phyloP scores from a whole-genome alignment of 768 basidiomycete species.

The Lyophyllum semitale region DNA sequence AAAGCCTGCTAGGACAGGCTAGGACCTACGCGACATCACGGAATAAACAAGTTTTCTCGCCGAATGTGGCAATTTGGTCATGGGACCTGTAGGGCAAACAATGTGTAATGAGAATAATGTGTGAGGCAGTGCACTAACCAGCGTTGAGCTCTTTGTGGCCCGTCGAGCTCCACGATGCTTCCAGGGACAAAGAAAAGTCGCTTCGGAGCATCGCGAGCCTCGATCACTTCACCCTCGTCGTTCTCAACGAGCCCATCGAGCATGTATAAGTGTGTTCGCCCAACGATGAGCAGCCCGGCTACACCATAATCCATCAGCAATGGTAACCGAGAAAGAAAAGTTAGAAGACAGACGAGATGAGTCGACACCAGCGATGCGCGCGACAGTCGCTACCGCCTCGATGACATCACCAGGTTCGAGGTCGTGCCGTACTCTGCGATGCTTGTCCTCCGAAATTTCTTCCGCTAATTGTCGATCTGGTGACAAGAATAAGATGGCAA shows the following conservation, averaged over 20 bases:
- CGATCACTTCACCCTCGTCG: conserved; percentile 86
- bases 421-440: conserved; percentile 83
- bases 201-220: conserved; percentile 82
- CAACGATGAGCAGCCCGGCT: conserved; percentile 90
- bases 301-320: not conserved
- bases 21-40: conserved; percentile 91
- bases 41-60: conserved; percentile 85
- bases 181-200: conserved; percentile 84
- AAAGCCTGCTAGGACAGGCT: conserved; percentile 14
- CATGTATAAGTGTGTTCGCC: conserved; percentile 84
- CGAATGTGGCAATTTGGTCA: conserved; percentile 73
- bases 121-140: conserved; percentile 55
- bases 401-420: conserved; percentile 89
- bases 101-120: not conserved
- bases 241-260: conserved; percentile 87
- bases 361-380: conserved; percentile 87
- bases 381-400: conserved; percentile 83
- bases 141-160: conserved; percentile 77
- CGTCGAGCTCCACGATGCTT: conserved; percentile 77
- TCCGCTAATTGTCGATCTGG: conserved; percentile 65
- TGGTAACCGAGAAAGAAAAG: not conserved
- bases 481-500: not conserved
- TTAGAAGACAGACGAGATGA: conserved; percentile 71
- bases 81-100: conserved; percentile 58
- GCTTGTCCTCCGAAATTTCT: conserved; percentile 86